Percentiles rank a stretch among this genome's conserved stretches.
Conservation (phyloP, 441 rosid species). For the Populus hybrid region DNA sequence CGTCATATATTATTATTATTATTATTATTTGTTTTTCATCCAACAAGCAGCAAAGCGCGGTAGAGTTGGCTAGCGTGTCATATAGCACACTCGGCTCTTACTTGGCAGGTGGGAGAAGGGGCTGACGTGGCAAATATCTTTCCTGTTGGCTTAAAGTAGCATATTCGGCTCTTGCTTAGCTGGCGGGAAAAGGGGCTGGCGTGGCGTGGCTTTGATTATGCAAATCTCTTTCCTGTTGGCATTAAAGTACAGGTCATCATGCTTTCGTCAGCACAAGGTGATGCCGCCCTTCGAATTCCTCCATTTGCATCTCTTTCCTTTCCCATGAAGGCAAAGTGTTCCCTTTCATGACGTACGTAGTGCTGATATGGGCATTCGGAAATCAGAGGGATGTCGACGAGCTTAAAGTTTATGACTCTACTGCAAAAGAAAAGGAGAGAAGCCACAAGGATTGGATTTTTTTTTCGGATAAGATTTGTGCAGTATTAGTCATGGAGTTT, state of each 20-base stretch:
- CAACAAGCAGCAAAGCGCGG: background rate
- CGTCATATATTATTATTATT: no score
- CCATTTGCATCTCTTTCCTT: background rate
- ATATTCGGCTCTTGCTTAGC: no score
- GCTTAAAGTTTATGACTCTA: background rate
- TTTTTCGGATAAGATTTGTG: background rate
- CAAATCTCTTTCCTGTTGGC: background rate
- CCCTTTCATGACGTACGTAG: background rate
- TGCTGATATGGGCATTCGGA: background rate
- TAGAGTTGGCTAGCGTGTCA: background rate
- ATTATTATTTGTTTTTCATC: background rate
- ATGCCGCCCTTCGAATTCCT: background rate
- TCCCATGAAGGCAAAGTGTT: background rate
- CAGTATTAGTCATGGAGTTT: background rate
- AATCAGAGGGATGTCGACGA: background rate
- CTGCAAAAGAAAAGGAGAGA: background rate
- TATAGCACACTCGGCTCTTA: background rate
- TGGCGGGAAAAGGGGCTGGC: no score
- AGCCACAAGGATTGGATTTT: background rate
- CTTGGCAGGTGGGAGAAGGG: background rate
- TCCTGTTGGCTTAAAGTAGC: no score
- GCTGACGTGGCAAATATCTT: background rate
- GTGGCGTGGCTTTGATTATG: background rate
- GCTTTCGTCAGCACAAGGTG: background rate
- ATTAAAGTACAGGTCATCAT: background rate